These are phyloP conservation scores for Aspergillus flavus DNA, from an alignment of 2,329 filamentous ascomycete species.

Conservation along the genomic window DNA sequence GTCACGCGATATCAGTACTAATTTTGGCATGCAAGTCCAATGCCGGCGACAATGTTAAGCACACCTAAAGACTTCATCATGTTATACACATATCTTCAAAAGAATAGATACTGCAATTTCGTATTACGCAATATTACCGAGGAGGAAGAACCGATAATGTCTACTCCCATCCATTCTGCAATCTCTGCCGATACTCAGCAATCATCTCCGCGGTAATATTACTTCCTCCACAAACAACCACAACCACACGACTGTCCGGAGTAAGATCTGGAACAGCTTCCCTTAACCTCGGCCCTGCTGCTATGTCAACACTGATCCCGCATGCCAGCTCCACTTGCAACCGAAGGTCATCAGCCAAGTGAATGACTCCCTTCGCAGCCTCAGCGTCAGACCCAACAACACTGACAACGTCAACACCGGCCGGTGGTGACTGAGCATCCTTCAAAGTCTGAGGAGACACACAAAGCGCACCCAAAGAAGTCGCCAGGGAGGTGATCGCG, in stretches of 20 bases:
- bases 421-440: slow-evolving; percentile 53
- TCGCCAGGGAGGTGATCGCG: slow-evolving; percentile 72
- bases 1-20: too few species aligned
- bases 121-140: background rate
- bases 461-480: slow-evolving; percentile 66
- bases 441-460: slow-evolving; percentile 68
- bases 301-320: slow-evolving; percentile 68
- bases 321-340: slow-evolving; percentile 80
- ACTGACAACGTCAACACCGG: slow-evolving; percentile 52
- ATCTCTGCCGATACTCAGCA: slow-evolving; percentile 50
- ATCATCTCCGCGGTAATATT: slow-evolving; percentile 56
- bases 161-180: slow-evolving; percentile 34
- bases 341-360: slow-evolving; percentile 76
- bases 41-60: background rate
- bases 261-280: slow-evolving; percentile 29
- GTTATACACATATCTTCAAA: background rate
- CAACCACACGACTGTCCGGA: slow-evolving; percentile 37
- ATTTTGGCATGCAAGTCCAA: background rate
- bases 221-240: slow-evolving; percentile 48
- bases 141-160: background rate
- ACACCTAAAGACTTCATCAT: background rate
- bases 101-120: background rate
- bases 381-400: slow-evolving; percentile 71
- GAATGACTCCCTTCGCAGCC: slow-evolving; percentile 72
- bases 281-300: slow-evolving; percentile 25